Base-by-base conservation (phyloP, 129 eudicot species). In the Gnaphalium uliginosum region DNA sequence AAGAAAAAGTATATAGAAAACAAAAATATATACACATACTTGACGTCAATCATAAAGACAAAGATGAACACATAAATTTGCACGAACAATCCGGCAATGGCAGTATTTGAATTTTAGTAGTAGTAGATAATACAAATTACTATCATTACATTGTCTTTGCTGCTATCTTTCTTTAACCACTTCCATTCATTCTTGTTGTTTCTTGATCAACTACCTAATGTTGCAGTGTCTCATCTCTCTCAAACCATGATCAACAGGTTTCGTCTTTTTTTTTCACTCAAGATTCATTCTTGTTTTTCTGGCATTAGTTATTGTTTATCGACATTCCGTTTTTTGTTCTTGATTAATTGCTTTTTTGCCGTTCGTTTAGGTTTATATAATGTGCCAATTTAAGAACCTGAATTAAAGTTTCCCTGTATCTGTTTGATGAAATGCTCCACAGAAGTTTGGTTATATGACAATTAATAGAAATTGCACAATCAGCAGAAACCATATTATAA, bases 41-140 rank as follows among this genome's bases (percentile, higher is more conserved):
- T 56, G 15, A 57, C 9, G 69, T 58, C 68, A 57, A 77, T 56
- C 68, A 58, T 56, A 56, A 77, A 22, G 75, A 77, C 81, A 77
- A 77, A 11, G 56, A 32, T 66, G 25, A 66, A 53, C 39, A 21
- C 66, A 66, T 68, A 25, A 77, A 56, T 39, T 70, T 57, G 75
- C 74, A 35, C 75, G 81, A 67, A 67, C 68, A 19, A 68, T 77
- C 75, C 81, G 81, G 81, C 81, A 77, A 66, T 51, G 33, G n/a
- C 66, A 29, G 23, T 64, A 63, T 63, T 46, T 75, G 43, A 74
- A 41, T 73, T 29, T 39, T 43, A 71, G 0, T 2, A n/a, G 2
- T 37, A 9, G 6, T 37, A 17, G 10, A 5, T 21, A 54, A 54
- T 8, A 54, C 30, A 8, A 60, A 23, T 24, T 7, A 9, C 51